Evolutionary conservation across 2,329 filamentous ascomycete species (phyloP).

Genomic region (Akanthomyces muscarius): DNA sequence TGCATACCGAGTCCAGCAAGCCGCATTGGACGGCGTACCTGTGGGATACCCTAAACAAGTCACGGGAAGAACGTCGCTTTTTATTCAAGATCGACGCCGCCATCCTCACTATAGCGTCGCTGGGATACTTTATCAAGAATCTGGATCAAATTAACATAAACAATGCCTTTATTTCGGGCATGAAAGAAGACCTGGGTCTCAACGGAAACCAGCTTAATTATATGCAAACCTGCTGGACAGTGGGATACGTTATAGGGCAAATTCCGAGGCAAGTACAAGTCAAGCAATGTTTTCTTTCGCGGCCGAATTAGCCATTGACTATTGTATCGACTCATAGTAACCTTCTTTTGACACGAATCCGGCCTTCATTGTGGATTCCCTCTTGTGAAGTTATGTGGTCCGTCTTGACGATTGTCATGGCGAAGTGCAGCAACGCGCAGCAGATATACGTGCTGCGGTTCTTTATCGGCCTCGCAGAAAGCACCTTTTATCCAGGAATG

Average conservation of each 20-base stretch:
- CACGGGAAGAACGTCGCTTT: constrained; percentile 29
- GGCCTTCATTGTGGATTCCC: constrained; percentile 39
- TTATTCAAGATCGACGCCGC: constrained; percentile 34
- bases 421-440: constrained; percentile 31
- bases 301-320: neutral
- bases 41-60: constrained; percentile 11
- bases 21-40: too few relatives aligned
- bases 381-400: constrained; percentile 33
- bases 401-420: constrained; percentile 33
- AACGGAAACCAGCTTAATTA: constrained; percentile 53
- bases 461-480: constrained; percentile 40
- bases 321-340: constrained; percentile 21
- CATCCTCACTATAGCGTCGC: constrained; percentile 32
- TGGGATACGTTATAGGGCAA: constrained; percentile 53
- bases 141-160: constrained; percentile 39
- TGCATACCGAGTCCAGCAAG: neutral
- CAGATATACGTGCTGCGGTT: constrained; percentile 40
- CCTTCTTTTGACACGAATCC: constrained; percentile 36
- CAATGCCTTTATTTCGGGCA: constrained; percentile 44
- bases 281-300: neutral
- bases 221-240: constrained; percentile 49
- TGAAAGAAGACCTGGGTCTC: constrained; percentile 40
- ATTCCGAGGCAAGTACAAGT: constrained; percentile 27
- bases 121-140: constrained; percentile 33
- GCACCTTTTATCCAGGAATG: constrained; percentile 36